These are phyloP conservation scores for Lichtheimia ramosa DNA, from an alignment of 371 early-diverging fungal species.

Conservation along the genomic window DNA sequence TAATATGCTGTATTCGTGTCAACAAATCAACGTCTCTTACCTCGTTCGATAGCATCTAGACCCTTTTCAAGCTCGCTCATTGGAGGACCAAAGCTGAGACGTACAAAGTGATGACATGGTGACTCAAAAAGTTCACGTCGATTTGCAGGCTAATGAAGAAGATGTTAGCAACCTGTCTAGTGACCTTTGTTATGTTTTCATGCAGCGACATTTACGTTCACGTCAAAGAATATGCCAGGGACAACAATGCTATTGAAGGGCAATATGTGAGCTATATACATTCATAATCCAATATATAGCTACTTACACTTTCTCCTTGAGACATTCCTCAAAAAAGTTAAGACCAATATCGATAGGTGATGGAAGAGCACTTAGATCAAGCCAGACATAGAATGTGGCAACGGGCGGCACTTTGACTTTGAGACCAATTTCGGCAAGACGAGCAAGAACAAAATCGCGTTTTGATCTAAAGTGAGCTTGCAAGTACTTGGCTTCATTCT, in stretches of 20 bases:
- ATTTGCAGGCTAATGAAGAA: constrained; percentile 31
- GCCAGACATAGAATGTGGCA: constrained; percentile 55
- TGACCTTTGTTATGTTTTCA: neutral
- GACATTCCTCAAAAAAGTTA: constrained; percentile 49
- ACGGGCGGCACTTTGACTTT: constrained; percentile 35
- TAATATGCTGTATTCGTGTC: too few species aligned
- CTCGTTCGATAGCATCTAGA: constrained; percentile 45
- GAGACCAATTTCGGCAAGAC: constrained; percentile 40
- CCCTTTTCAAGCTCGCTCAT: constrained; percentile 44
- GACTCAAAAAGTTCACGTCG: constrained; percentile 52
- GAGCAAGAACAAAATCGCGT: constrained; percentile 40
- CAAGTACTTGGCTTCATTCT: constrained; percentile 36
- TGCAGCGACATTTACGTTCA: constrained; percentile 33
- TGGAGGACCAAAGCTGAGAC: constrained; percentile 51
- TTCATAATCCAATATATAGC: neutral
- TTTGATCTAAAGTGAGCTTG: constrained; percentile 47
- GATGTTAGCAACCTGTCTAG: neutral
- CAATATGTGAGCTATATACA: neutral
- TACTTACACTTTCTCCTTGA: constrained; percentile 47
- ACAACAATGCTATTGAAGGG: constrained; percentile 29
- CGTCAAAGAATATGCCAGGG: constrained; percentile 55
- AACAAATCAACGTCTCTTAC: constrained; percentile 8
- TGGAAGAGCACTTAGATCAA: constrained; percentile 39
- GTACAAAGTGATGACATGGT: constrained; percentile 53
- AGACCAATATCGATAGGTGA: constrained; percentile 49